Evolutionary conservation across 2,329 filamentous ascomycete species (phyloP), one percentile per base, ranked within the genome.

Genomic region (Sporothrix pseudoabietina): DNA sequence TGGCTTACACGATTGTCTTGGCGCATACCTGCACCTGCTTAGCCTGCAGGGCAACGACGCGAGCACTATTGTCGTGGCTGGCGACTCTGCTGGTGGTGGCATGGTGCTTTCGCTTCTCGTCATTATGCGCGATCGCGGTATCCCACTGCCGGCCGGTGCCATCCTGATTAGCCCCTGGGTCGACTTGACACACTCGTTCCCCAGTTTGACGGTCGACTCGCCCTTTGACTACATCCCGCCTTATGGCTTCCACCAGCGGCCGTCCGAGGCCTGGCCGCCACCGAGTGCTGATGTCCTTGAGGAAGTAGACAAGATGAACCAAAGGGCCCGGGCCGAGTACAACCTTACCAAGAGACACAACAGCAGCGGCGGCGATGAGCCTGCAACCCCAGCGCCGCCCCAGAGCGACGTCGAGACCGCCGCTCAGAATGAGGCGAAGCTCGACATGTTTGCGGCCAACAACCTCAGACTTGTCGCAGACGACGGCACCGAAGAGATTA

Each of bases 161-260:
- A 90, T 98, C 61, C 85, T 98, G 55, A 92, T 98, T 70, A 97
- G 94, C 69, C 96, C 96, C 0, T 99, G 96, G 96, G 94, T 95
- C 9, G 96, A 99, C 80, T 83, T 98, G 71, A 97, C 94, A 0
- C 95, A 98, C 80, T 98, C 94, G 0, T 98, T 98, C 76, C 96
- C 96, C 0, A 98, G 94, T 76, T 87, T 97, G n/a, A 87, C 89
- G 1, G 88, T 85, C 5, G 89, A 94, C 55, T 90, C 88, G 69
- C 88, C 89, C 0, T 82, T 93, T 69, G 96, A 99, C 80, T 98
- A 98, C 78, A 95, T 99, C 47, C 96, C 96, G 4, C 83, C 90
- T 0, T 87, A 91, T 77, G 96, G 96, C 0, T 98, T 99, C 78
- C 90, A 97, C 76, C 94, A 98, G 77, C 94, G 92, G 78, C 96